phyloP scores from a whole-genome alignment of 2,329 filamentous ascomycete species.

The Aschersonia sp. region DNA sequence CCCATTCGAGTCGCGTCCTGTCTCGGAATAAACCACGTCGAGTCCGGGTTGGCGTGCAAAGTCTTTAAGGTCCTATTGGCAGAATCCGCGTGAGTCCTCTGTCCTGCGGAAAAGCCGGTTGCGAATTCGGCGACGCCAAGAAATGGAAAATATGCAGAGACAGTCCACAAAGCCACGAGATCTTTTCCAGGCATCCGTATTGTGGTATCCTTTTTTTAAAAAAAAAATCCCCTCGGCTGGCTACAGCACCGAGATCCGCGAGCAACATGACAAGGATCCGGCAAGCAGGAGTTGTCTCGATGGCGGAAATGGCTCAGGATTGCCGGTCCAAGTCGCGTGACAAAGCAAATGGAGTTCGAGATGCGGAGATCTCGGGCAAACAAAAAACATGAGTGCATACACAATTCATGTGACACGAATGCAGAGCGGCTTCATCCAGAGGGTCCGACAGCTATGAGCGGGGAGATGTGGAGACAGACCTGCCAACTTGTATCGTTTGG shows the following conservation, averaged over 20 bases:
- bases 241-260: constrained; percentile 2
- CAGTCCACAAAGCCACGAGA: constrained; percentile 20
- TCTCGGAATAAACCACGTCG: constrained; percentile 97
- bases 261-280: constrained; percentile 6
- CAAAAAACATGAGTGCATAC: constrained; percentile 10
- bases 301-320: not conserved
- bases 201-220: not conserved
- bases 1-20: constrained; percentile 78
- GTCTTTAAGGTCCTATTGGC: constrained; percentile 96
- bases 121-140: constrained; percentile 5
- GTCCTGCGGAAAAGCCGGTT: constrained; percentile 33
- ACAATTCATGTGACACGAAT: constrained; percentile 13
- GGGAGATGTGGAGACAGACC: constrained; percentile 65
- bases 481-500: constrained; percentile 99
- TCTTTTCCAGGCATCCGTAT: constrained; percentile 16
- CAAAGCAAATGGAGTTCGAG: constrained; percentile 1
- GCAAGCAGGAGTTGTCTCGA: constrained; percentile 1
- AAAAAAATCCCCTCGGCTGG: not conserved
- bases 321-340: constrained; percentile 7
- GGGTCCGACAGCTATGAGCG: constrained; percentile 37
- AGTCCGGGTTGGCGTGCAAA: constrained; percentile 93
- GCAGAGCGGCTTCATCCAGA: constrained; percentile 17
- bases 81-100: constrained; percentile 69
- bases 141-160: constrained; percentile 9
- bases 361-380: constrained; percentile 7